These are phyloP conservation scores for Xylariaceae sp. DNA, from an alignment of 2,329 filamentous ascomycete genomes.

Conservation along the genomic window DNA sequence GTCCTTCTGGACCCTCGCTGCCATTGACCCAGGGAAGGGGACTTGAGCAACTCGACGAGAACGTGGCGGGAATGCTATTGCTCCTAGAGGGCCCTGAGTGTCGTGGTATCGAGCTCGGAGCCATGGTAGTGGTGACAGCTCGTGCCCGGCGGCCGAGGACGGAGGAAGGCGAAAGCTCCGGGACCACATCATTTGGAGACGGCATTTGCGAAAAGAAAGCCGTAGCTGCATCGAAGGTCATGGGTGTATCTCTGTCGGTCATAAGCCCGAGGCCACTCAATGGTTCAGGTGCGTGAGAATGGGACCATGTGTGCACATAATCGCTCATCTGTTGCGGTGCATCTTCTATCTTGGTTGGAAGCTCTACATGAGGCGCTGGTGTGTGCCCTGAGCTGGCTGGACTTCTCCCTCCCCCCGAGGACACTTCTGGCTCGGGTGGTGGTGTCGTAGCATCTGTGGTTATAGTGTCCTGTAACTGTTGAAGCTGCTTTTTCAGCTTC, in stretches of 20 bases:
- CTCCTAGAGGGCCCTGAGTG: conserved; percentile 18
- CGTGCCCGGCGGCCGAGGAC: conserved; percentile 20
- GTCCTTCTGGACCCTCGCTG: conserved; percentile 21
- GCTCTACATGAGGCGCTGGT: conserved; percentile 12
- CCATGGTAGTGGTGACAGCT: conserved; percentile 23
- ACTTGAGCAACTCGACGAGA: conserved; percentile 23
- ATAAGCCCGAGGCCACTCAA: conserved; percentile 26
- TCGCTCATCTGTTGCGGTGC: conserved; percentile 23
- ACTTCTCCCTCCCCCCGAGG: conserved; percentile 22
- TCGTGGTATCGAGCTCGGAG: conserved; percentile 19
- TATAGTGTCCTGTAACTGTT: conserved; percentile 29
- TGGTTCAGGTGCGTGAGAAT: conserved; percentile 20
- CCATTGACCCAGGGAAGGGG: conserved; percentile 25
- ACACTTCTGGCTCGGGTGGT: conserved; percentile 27
- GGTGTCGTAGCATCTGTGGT: conserved; percentile 25
- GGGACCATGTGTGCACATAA: conserved; percentile 28
- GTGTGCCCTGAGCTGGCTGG: conserved; percentile 22
- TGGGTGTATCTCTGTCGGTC: conserved; percentile 23
- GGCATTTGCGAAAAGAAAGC: conserved; percentile 24
- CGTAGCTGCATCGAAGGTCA: conserved; percentile 23
- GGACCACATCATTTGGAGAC: conserved; percentile 22
- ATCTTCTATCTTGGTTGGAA: conserved; percentile 18
- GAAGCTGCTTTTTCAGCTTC: conserved; percentile 31
- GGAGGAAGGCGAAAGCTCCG: conserved; percentile 19
- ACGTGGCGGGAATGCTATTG: conserved; percentile 28